A percentile compares a stretch with the other conserved stretches of the same genome.
Evolutionary conservation across 768 basidiomycete genomes (phyloP).

Genomic region (Mycena epipterygia): DNA sequence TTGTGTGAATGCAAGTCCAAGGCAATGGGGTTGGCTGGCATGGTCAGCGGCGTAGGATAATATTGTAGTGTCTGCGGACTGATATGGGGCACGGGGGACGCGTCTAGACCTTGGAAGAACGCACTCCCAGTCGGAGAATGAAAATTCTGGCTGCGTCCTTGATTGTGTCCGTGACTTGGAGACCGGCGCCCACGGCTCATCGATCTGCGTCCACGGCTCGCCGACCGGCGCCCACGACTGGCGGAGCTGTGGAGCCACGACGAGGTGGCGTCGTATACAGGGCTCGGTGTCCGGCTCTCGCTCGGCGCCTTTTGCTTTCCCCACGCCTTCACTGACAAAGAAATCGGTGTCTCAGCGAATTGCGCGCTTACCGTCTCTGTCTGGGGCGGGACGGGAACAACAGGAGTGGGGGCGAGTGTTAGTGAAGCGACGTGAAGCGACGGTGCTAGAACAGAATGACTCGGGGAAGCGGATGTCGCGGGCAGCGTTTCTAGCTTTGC

Average conservation of each 20-base stretch:
- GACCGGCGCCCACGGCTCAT: neutral
- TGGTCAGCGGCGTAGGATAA: neutral
- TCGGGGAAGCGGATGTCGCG: neutral
- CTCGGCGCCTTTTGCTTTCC: conserved; percentile 19
- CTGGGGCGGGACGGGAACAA: neutral
- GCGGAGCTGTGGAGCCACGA: neutral
- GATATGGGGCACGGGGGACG: neutral
- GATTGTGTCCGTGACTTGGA: neutral
- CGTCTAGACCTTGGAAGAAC: neutral
- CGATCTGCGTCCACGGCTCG: neutral
- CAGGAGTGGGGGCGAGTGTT: neutral
- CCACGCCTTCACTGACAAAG: conserved; percentile 15
- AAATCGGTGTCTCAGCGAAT: neutral
- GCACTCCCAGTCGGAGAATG: neutral
- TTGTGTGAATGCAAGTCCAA: neutral
- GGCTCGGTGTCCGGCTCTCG: conserved; percentile 13
- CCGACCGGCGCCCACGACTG: neutral
- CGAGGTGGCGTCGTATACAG: neutral
- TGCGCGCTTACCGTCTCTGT: neutral
- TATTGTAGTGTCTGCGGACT: neutral
- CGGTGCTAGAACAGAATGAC: too few species aligned
- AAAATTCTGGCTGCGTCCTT: neutral
- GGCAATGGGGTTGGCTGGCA: neutral
- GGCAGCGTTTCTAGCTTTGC: too few species aligned
- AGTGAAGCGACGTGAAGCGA: too few species aligned